phyloP scores from a whole-genome alignment of 2,329 filamentous ascomycete species.

The Tolypocladium amazonense region DNA sequence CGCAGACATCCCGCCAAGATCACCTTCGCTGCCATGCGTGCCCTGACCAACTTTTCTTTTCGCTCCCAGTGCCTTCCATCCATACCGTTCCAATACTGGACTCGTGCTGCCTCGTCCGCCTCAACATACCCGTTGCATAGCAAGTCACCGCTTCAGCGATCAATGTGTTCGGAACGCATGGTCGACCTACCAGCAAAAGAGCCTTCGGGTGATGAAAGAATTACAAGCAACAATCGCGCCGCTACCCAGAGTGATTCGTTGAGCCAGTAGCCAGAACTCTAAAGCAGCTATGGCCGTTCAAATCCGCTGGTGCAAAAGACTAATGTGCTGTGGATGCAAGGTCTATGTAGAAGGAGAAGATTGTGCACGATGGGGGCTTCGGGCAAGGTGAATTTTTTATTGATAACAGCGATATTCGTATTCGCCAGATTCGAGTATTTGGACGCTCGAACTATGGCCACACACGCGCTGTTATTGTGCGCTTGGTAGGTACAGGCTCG shows the following conservation, averaged over 20 bases:
- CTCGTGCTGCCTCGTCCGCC: not conserved
- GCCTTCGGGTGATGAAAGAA: not conserved
- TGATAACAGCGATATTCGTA: not conserved
- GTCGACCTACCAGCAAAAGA: not conserved
- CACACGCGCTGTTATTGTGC: not conserved
- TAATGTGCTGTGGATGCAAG: not conserved
- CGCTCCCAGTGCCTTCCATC: not conserved
- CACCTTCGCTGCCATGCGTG: not conserved
- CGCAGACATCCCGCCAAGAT: not conserved
- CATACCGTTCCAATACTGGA: not conserved
- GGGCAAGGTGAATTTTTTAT: not conserved
- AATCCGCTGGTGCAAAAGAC: not conserved
- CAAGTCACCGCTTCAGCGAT: not conserved
- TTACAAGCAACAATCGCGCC: not conserved
- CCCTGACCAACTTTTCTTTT: not conserved
- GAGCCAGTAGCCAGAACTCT: not conserved
- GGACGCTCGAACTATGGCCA: not conserved
- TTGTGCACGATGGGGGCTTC: not conserved
- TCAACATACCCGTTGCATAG: not conserved
- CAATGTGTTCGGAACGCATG: not conserved
- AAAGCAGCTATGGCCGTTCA: not conserved
- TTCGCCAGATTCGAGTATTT: not conserved
- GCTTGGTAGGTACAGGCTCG: not conserved
- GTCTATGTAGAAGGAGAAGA: conserved; percentile 1
- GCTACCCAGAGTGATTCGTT: not conserved